Percentiles rank a stretch among this genome's conserved stretches.
phyloP scores from a whole-genome alignment of 2,329 filamentous ascomycete genomes.

The Aspergillus sp. region DNA sequence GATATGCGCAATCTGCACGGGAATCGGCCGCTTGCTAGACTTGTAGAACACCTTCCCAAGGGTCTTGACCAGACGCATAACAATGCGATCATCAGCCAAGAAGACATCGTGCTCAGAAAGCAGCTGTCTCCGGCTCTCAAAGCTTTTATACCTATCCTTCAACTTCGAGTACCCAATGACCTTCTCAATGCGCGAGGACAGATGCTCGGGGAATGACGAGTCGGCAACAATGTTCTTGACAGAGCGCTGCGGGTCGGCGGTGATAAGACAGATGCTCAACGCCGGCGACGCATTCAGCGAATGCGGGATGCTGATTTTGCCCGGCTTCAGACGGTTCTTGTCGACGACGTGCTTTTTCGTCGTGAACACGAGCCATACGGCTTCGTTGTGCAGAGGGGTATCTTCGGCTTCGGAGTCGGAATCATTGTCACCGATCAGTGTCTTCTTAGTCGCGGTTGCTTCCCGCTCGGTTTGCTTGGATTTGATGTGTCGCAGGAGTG shows the following conservation, averaged over 20 bases:
- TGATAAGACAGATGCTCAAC: conserved; percentile 80
- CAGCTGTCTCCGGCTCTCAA: conserved; percentile 82
- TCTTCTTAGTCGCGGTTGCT: conserved; percentile 52
- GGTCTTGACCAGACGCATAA: conserved; percentile 67
- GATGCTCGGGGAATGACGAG: conserved; percentile 66
- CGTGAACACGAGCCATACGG: conserved; percentile 62
- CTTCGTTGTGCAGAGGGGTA: conserved; percentile 47
- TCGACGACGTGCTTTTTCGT: conserved; percentile 70
- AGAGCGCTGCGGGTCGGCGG: conserved; percentile 74
- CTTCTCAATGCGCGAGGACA: conserved; percentile 67
- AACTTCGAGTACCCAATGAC: conserved; percentile 83
- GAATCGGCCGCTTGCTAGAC: conserved; percentile 81
- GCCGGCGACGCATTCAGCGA: conserved; percentile 67
- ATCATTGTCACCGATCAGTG: conserved; percentile 51
- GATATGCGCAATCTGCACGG: conserved; percentile 68
- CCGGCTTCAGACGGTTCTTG: conserved; percentile 76
- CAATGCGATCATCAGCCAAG: conserved; percentile 84
- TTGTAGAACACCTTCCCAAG: conserved; percentile 95
- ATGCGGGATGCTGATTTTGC: conserved; percentile 77
- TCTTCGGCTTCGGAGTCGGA: conserved; percentile 49
- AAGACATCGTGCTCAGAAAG: conserved; percentile 88
- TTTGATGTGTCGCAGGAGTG: conserved; percentile 59
- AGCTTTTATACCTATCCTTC: conserved; percentile 84
- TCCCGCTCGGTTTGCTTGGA: conserved; percentile 50
- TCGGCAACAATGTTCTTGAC: conserved; percentile 87